Percentiles rank a stretch among this genome's conserved stretches.
Evolutionary conservation across 139 green algal genomes (phyloP).

Genomic region (Chlamydomonas sphaeroides): DNA sequence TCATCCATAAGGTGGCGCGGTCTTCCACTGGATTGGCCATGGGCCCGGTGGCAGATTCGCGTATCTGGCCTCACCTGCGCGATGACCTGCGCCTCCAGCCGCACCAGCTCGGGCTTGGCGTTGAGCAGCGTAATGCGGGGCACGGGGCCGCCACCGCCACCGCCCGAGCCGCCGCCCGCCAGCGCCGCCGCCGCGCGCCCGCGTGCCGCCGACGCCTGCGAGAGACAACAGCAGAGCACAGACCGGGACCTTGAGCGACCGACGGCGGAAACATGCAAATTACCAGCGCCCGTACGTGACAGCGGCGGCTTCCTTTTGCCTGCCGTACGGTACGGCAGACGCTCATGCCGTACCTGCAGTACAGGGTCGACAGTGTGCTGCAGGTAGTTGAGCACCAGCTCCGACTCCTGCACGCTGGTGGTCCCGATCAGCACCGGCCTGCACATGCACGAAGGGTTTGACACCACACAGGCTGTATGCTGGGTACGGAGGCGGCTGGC

Average conservation of each 20-base stretch:
- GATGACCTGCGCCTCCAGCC: slow-evolving; percentile 82
- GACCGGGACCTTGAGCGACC: no score
- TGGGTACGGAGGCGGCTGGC: no score
- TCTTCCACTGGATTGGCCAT: no score
- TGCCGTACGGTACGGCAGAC: no score
- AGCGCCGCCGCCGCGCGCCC: slow-evolving; percentile 1
- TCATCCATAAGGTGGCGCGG: no score
- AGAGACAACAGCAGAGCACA: no score
- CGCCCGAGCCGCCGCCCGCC: background rate
- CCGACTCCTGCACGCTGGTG: slow-evolving; percentile 71
- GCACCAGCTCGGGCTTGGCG: slow-evolving; percentile 72
- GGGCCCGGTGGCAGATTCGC: no score
- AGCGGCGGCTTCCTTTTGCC: no score
- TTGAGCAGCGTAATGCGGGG: slow-evolving; percentile 35
- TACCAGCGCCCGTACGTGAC: no score
- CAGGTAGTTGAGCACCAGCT: slow-evolving; percentile 50
- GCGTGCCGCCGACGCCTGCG: background rate
- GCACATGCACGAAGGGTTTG: no score
- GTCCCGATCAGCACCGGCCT: slow-evolving; percentile 94
- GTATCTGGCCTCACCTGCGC: slow-evolving; percentile 63
- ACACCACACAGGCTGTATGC: no score
- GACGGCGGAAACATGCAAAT: no score
- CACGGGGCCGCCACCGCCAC: background rate
- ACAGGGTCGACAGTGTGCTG: background rate
- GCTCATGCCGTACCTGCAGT: background rate